Conservation (phyloP, 1,139 yeast genomes). For the Candida sojae region DNA sequence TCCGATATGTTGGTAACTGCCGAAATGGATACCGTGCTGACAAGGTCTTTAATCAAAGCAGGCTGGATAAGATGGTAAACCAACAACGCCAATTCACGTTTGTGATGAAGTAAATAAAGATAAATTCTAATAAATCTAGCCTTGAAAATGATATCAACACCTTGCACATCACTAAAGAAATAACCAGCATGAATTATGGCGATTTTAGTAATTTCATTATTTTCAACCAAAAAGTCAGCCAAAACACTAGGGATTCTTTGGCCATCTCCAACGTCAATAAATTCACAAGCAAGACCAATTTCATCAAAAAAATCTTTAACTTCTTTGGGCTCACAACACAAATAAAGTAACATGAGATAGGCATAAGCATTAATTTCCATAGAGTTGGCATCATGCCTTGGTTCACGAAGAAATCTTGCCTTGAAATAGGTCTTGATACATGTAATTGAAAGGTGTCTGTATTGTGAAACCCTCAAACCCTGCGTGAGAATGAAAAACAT, state of each 20-base stretch:
- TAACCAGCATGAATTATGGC: conserved; percentile 53
- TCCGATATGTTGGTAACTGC: conserved; percentile 30
- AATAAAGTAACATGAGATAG: conserved; percentile 58
- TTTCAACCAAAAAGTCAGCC: conserved; percentile 49
- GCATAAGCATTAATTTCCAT: conserved; percentile 26
- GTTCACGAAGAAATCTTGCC: conserved; percentile 32
- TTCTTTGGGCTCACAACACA: conserved; percentile 50
- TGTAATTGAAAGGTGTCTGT: conserved; percentile 56
- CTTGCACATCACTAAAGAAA: conserved; percentile 47
- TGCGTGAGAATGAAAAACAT: conserved; percentile 54
- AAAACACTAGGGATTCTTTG: conserved; percentile 49
- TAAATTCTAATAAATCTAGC: conserved; percentile 55
- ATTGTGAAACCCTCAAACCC: conserved; percentile 66
- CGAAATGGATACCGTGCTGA: conserved; percentile 30
- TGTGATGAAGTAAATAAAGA: conserved; percentile 38
- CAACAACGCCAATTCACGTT: conserved; percentile 40
- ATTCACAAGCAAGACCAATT: conserved; percentile 38
- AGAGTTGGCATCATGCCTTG: conserved; percentile 6
- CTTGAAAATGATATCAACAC: conserved; percentile 46
- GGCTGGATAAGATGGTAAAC: conserved; percentile 47
- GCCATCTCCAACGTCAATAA: conserved; percentile 31
- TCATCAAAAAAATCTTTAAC: conserved; percentile 47
- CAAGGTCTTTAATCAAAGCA: conserved; percentile 39
- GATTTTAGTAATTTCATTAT: conserved; percentile 43
- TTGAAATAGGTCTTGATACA: conserved; percentile 53